phyloP scores from a whole-genome alignment of 352 stramenopile species.

The Globisporangium mamillatum region DNA sequence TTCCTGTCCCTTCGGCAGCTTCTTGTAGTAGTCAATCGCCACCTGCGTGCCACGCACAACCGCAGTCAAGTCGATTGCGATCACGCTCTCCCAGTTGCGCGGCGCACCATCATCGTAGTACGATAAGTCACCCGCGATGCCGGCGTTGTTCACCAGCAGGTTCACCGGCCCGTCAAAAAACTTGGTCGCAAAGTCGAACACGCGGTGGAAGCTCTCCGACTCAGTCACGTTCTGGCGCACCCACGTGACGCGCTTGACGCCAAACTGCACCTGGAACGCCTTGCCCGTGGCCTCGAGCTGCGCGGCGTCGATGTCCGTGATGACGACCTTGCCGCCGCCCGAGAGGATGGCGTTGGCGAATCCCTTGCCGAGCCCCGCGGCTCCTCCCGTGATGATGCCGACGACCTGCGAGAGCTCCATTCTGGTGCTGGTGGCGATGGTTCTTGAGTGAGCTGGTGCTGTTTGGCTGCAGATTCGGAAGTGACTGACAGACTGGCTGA shows the following conservation, averaged over 20 bases:
- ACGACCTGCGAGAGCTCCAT: constrained; percentile 67
- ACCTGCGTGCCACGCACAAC: constrained; percentile 71
- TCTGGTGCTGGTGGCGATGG: neutral
- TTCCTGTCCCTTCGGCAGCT: constrained; percentile 54
- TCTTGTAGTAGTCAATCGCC: constrained; percentile 54
- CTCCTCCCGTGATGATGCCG: constrained; percentile 70
- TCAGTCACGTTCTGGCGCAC: constrained; percentile 73
- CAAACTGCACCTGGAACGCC: constrained; percentile 50
- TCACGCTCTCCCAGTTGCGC: constrained; percentile 52
- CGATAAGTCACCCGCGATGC: constrained; percentile 52
- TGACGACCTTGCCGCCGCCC: constrained; percentile 55
- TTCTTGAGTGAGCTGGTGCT: neutral
- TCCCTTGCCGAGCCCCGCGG: constrained; percentile 56
- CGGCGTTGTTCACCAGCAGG: constrained; percentile 79
- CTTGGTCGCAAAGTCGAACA: constrained; percentile 55
- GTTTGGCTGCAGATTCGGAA: neutral
- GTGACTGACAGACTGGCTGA: too few relatives aligned
- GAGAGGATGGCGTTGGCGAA: constrained; percentile 59
- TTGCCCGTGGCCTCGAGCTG: constrained; percentile 57
- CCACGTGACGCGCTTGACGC: constrained; percentile 53
- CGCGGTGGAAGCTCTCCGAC: constrained; percentile 50
- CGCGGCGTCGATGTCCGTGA: constrained; percentile 71
- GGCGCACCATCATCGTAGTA: constrained; percentile 44
- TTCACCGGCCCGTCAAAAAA: constrained; percentile 68
- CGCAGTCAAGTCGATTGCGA: constrained; percentile 69